Conservation (phyloP, 768 basidiomycete species). For the Panaeolus cyanescens region DNA sequence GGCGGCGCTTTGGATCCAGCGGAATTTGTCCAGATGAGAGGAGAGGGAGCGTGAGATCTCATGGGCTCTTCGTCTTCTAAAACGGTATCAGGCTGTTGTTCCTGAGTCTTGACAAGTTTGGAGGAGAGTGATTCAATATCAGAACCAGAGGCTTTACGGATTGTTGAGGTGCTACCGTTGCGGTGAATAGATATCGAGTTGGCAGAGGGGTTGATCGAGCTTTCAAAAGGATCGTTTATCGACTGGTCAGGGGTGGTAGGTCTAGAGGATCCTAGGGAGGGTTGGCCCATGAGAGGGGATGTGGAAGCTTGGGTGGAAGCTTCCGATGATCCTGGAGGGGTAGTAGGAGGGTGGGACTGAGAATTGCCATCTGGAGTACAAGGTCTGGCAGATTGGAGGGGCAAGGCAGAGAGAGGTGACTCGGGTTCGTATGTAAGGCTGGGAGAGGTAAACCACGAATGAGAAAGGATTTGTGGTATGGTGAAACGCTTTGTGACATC, state of each 20-base stretch:
- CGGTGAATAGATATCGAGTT: slow-evolving; percentile 38
- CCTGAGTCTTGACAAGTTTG: slow-evolving; percentile 26
- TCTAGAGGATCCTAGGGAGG: slow-evolving; percentile 44
- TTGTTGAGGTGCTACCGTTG: slow-evolving; percentile 60
- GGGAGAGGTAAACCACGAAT: slow-evolving; percentile 77
- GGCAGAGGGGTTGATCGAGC: slow-evolving; percentile 22
- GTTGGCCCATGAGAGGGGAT: slow-evolving; percentile 35
- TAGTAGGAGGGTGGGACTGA: slow-evolving; percentile 16
- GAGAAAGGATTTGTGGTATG: slow-evolving; percentile 83
- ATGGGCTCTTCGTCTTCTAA: slow-evolving; percentile 45
- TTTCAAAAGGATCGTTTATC: slow-evolving; percentile 45
- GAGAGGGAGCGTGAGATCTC: slow-evolving; percentile 23
- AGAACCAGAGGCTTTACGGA: slow-evolving; percentile 43
- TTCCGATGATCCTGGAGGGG: slow-evolving; percentile 47
- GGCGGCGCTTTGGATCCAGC: slow-evolving; percentile 50
- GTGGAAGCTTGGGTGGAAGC: slow-evolving; percentile 58
- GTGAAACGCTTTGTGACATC: slow-evolving; percentile 76
- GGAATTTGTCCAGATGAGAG: slow-evolving; percentile 28
- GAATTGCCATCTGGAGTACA: slow-evolving; percentile 17
- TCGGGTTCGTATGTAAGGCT: slow-evolving; percentile 35
- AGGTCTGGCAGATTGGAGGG: slow-evolving; percentile 24
- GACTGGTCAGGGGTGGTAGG: slow-evolving; percentile 61
- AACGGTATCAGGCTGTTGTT: slow-evolving; percentile 47
- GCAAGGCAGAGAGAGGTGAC: slow-evolving; percentile 24
- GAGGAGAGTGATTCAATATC: slow-evolving; percentile 39